A percentile compares a stretch with the other conserved stretches of the same genome.
These are phyloP conservation scores for Liquidambar formosana DNA, from an alignment of 164 flowering plant species.

Conservation along the genomic window DNA sequence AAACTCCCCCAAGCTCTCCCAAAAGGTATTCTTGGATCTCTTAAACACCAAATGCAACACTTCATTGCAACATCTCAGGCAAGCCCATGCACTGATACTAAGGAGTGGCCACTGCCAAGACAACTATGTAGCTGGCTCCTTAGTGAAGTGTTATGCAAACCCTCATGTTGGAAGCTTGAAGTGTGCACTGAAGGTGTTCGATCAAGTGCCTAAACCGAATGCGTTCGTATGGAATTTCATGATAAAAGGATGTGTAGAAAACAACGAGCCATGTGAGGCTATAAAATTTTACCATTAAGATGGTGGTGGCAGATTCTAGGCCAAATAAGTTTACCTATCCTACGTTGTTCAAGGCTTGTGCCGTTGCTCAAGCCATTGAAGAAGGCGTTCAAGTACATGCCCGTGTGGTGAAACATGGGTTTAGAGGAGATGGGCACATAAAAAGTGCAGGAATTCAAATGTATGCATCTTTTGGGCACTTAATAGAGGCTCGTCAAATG, in stretches of 20 bases:
- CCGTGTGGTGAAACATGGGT: conserved; percentile 45
- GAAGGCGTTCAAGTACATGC: conserved; percentile 52
- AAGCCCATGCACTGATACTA: conserved; percentile 40
- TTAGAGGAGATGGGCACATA: conserved; percentile 36
- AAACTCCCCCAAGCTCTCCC: conserved; percentile 28
- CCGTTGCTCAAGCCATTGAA: conserved; percentile 16
- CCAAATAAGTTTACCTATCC: conserved; percentile 57
- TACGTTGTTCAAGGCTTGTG: conserved; percentile 45
- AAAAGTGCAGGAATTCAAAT: conserved; percentile 51
- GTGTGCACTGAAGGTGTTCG: conserved; percentile 37
- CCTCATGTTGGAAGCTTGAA: conserved; percentile 22
- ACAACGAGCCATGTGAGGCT: conserved; percentile 31
- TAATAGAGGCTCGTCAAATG: conserved; percentile 34
- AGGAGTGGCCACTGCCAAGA: conserved; percentile 38
- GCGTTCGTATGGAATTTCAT: conserved; percentile 50
- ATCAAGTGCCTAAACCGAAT: conserved; percentile 34
- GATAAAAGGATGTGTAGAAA: conserved; percentile 45
- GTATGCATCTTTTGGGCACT: conserved; percentile 39
- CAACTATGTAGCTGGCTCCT: conserved; percentile 45
- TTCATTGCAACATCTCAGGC: conserved; percentile 43
- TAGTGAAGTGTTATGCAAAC: conserved; percentile 45
- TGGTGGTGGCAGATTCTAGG: conserved; percentile 35
- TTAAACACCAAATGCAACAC: conserved; percentile 44
- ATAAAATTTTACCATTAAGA: conserved; percentile 29
- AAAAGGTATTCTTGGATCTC: conserved; percentile 34